phyloP scores from a whole-genome alignment of 345 rosid genomes.

The Melaleuca alternifolia region DNA sequence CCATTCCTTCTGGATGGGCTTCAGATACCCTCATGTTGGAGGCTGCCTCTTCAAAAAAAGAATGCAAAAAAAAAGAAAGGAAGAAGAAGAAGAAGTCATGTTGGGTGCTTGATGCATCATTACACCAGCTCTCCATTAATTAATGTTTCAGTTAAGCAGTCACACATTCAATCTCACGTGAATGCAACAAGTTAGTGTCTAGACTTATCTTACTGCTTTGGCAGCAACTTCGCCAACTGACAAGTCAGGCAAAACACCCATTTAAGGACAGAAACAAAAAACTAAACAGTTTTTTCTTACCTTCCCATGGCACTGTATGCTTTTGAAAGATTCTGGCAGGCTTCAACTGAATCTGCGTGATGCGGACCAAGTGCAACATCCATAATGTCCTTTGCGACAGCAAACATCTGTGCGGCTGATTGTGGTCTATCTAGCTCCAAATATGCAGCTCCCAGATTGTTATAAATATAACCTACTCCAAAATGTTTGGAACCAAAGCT shows the following conservation, averaged over 20 bases:
- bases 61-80: background rate
- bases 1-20: background rate
- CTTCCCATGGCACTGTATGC: slow-evolving; percentile 78
- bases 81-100: background rate
- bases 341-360: slow-evolving; percentile 78
- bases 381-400: slow-evolving; percentile 89
- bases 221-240: background rate
- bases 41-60: background rate
- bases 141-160: background rate
- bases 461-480: slow-evolving; percentile 85
- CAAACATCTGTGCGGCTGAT: slow-evolving; percentile 93
- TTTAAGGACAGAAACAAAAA: background rate
- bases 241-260: background rate
- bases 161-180: background rate
- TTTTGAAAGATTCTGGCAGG: slow-evolving; percentile 89
- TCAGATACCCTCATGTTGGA: background rate
- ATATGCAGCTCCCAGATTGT: slow-evolving; percentile 93
- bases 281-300: slow-evolving; percentile 23
- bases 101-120: background rate
- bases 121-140: background rate
- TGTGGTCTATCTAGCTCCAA: slow-evolving; percentile 85
- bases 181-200: background rate
- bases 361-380: slow-evolving; percentile 92
- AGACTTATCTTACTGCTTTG: background rate
- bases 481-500: slow-evolving; percentile 91